A percentile compares a stretch with the other conserved stretches of the same genome.
These are phyloP conservation scores for Agrocybe praecox DNA, from an alignment of 768 basidiomycete genomes.

Conservation along the genomic window DNA sequence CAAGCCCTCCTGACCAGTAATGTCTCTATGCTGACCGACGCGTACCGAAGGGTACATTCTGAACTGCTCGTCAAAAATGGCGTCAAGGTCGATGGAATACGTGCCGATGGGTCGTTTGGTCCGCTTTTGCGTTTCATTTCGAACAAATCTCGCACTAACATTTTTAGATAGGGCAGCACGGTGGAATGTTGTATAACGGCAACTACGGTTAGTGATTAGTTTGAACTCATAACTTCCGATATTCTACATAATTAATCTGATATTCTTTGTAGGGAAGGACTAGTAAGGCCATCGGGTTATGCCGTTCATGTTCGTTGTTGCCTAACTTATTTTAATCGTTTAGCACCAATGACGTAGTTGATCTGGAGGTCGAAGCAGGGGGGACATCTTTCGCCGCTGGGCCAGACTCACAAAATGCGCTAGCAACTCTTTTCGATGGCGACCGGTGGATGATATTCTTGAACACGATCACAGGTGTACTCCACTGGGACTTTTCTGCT, in stretches of 20 bases:
- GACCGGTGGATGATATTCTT: conserved; percentile 72
- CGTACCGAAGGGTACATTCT: conserved; percentile 51
- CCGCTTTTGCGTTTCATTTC: conserved; percentile 3
- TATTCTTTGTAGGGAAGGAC: conserved; percentile 39
- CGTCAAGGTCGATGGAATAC: conserved; percentile 61
- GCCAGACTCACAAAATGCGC: conserved; percentile 42
- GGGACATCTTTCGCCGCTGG: conserved; percentile 60
- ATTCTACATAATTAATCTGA: not conserved
- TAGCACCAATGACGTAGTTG: conserved; percentile 64
- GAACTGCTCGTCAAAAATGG: conserved; percentile 53
- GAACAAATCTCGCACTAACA: not conserved
- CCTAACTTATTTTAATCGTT: not conserved
- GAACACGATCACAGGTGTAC: conserved; percentile 54
- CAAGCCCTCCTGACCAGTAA: conserved; percentile 44
- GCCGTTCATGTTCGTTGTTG: not conserved
- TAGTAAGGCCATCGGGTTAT: conserved; percentile 30
- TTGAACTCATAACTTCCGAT: not conserved
- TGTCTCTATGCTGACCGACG: conserved; percentile 45
- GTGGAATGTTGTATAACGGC: conserved; percentile 69
- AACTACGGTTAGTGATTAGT: conserved; percentile 54
- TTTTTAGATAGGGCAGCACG: conserved; percentile 49
- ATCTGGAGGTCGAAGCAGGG: conserved; percentile 60
- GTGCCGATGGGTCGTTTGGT: conserved; percentile 53
- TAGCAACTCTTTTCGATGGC: conserved; percentile 59
- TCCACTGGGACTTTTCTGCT: conserved; percentile 75